phyloP scores from a whole-genome alignment of 768 basidiomycete genomes.

The Mrakia gelida region DNA sequence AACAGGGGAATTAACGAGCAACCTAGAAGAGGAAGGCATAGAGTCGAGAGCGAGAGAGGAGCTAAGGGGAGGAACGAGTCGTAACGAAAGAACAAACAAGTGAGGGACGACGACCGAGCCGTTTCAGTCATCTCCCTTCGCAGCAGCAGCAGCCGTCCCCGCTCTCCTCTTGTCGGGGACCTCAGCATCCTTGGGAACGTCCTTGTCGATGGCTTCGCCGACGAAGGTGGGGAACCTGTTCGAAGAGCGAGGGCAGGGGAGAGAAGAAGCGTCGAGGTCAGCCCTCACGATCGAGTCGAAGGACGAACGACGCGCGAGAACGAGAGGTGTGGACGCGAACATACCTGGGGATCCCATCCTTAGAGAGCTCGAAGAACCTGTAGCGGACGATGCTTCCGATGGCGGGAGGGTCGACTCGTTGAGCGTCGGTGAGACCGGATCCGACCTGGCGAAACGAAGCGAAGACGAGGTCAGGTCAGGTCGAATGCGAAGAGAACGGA shows the following conservation, averaged over 20 bases:
- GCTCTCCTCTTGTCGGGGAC: slow-evolving; percentile 32
- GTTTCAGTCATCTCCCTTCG: neutral
- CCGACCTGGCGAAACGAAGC: slow-evolving; percentile 29
- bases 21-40: too few species aligned
- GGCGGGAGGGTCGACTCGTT: slow-evolving; percentile 29
- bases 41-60: too few species aligned
- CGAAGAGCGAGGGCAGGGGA: too few species aligned
- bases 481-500: neutral
- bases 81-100: too few species aligned
- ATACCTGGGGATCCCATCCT: slow-evolving; percentile 5
- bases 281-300: too few species aligned
- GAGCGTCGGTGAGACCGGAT: slow-evolving; percentile 35
- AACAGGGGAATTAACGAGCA: too few species aligned
- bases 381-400: slow-evolving; percentile 34
- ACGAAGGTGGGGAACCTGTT: slow-evolving; percentile 25
- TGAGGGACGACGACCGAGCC: too few species aligned
- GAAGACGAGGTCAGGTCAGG: neutral
- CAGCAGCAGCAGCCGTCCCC: slow-evolving; percentile 15
- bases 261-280: too few species aligned
- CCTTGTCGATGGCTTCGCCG: slow-evolving; percentile 16
- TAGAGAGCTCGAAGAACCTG: neutral
- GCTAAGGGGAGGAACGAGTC: too few species aligned
- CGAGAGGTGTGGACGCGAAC: too few species aligned
- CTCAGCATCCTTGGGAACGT: slow-evolving; percentile 6
- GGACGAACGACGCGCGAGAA: too few species aligned